Evolutionary conservation across 345 rosid genomes (phyloP).

Genomic region (Citrus inodora): DNA sequence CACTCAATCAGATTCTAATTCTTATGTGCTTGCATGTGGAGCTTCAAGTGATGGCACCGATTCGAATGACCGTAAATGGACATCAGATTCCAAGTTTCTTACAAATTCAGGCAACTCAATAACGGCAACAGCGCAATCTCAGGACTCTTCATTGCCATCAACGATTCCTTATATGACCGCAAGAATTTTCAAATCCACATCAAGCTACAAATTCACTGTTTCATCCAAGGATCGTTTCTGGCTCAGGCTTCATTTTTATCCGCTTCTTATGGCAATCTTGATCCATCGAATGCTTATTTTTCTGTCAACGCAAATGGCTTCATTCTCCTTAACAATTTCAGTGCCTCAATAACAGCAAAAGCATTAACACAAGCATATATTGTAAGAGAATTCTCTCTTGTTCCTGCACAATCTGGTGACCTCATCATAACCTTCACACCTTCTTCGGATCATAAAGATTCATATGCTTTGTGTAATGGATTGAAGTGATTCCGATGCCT

Average conservation of each 20-base stretch:
- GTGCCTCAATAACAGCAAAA: constrained; percentile 43
- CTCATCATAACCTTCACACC: constrained; percentile 42
- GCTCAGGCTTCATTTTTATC: constrained; percentile 53
- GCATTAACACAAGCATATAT: constrained; percentile 50
- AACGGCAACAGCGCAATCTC: constrained; percentile 25
- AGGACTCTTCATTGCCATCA: constrained; percentile 49
- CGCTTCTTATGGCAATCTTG: constrained; percentile 30
- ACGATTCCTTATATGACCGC: constrained; percentile 54
- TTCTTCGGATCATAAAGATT: constrained; percentile 12
- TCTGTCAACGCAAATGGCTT: constrained; percentile 34
- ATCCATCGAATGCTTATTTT: constrained; percentile 32
- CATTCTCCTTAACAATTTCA: constrained; percentile 52
- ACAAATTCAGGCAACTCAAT: constrained; percentile 17
- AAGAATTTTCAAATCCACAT: constrained; percentile 41
- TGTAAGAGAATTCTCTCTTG: constrained; percentile 37
- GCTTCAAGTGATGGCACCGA: constrained; percentile 28
- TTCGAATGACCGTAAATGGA: constrained; percentile 42
- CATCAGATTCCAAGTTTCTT: constrained; percentile 36
- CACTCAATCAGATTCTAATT: constrained; percentile 4
- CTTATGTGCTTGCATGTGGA: constrained; percentile 41
- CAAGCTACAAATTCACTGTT: constrained; percentile 40
- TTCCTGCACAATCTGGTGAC: constrained; percentile 20
- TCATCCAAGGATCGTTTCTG: constrained; percentile 26
- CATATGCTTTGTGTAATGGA: constrained; percentile 59
- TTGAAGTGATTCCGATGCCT: constrained; percentile 46